Percentiles rank a stretch among this genome's conserved stretches.
phyloP scores from a whole-genome alignment of 768 basidiomycete genomes.

The Hypsizygus marmoreus region DNA sequence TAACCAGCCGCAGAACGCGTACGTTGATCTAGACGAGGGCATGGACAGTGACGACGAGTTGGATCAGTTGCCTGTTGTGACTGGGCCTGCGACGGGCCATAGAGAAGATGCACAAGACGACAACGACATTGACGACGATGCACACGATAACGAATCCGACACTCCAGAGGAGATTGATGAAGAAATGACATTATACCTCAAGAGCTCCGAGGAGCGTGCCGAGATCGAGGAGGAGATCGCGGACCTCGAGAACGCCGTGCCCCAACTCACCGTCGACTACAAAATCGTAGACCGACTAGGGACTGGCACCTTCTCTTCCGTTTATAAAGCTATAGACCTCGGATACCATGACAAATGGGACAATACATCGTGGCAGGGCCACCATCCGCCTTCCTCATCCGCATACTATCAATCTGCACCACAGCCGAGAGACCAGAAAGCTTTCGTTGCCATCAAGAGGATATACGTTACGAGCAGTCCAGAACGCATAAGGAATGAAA shows the following conservation, averaged over 20 bases:
- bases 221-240: slow-evolving; percentile 80
- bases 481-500: slow-evolving; percentile 88
- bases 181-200: slow-evolving; percentile 57
- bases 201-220: slow-evolving; percentile 64
- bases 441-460: slow-evolving; percentile 92
- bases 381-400: slow-evolving; percentile 61
- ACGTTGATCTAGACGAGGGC: slow-evolving; percentile 51
- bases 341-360: slow-evolving; percentile 75
- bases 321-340: slow-evolving; percentile 95
- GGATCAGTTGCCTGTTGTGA: slow-evolving; percentile 18
- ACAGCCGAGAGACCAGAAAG: slow-evolving; percentile 45
- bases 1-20: slow-evolving; percentile 16
- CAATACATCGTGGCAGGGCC: slow-evolving; percentile 72
- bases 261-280: slow-evolving; percentile 68
- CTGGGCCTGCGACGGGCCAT: slow-evolving; percentile 28
- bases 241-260: slow-evolving; percentile 67
- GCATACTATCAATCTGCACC: slow-evolving; percentile 62
- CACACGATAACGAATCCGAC: slow-evolving; percentile 33
- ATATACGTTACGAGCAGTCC: slow-evolving; percentile 98
- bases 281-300: slow-evolving; percentile 87
- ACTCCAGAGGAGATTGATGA: slow-evolving; percentile 53
- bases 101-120: slow-evolving; percentile 25
- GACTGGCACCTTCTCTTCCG: slow-evolving; percentile 97
- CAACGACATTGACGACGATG: slow-evolving; percentile 35
- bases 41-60: slow-evolving; percentile 54